Conservation (phyloP, 1,284 basidiomycete species). For the Ceratobasidium theobromae region DNA sequence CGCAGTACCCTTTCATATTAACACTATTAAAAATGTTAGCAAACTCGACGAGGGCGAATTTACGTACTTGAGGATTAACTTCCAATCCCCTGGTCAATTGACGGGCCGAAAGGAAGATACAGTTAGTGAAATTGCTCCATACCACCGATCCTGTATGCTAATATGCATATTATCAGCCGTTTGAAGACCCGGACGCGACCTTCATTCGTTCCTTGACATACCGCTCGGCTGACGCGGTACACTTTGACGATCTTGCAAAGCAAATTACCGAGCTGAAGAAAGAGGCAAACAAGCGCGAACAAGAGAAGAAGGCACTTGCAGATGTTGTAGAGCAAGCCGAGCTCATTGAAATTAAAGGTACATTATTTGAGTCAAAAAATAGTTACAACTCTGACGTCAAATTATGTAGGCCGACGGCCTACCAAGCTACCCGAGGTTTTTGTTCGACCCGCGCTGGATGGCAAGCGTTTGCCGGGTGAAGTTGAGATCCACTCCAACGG, state of each 20-base stretch:
- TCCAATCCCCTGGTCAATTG: constrained; percentile 97
- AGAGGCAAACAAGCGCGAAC: constrained; percentile 94
- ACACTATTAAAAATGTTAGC: constrained; percentile 96
- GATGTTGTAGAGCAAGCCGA: constrained; percentile 96
- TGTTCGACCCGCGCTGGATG: constrained; percentile 89
- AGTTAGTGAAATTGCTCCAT: constrained; percentile 48
- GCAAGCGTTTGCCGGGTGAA: constrained; percentile 90
- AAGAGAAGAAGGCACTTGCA: constrained; percentile 97
- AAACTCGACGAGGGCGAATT: constrained; percentile 97
- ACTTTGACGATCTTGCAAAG: constrained; percentile 86
- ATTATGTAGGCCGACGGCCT: constrained; percentile 59
- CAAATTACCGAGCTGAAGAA: constrained; percentile 96
- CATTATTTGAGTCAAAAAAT: constrained; percentile 9
- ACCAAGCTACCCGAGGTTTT: constrained; percentile 88
- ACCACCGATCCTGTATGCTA: neutral
- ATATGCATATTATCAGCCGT: constrained; percentile 59
- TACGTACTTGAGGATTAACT: constrained; percentile 95
- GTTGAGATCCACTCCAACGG: constrained; percentile 98
- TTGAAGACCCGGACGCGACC: constrained; percentile 95
- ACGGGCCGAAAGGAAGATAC: constrained; percentile 99
- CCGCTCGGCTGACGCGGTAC: constrained; percentile 84
- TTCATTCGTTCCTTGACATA: constrained; percentile 96
- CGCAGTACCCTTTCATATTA: constrained; percentile 97
- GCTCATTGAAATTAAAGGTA: constrained; percentile 80
- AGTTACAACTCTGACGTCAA: constrained; percentile 38